These are phyloP conservation scores for Populus tomentosa DNA, from an alignment of 441 rosid genomes.

Conservation along the genomic window DNA sequence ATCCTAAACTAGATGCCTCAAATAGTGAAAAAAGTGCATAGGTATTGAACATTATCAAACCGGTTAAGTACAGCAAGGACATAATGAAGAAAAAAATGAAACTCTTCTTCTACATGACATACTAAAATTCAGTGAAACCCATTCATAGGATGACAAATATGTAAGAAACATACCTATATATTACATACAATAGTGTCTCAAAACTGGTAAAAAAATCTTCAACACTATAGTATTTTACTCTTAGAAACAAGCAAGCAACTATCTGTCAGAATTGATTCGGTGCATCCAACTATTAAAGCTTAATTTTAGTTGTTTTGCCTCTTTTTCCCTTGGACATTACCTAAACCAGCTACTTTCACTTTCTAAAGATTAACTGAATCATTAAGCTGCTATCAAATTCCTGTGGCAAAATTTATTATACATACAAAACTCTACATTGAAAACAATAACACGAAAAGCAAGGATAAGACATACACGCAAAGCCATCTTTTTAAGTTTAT, in stretches of 20 bases:
- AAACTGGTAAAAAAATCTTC: background rate
- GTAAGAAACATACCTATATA: background rate
- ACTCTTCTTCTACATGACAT: background rate
- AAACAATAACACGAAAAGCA: background rate
- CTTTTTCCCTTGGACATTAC: background rate
- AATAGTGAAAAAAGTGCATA: background rate
- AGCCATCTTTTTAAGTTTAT: conserved; percentile 91
- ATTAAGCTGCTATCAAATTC: background rate
- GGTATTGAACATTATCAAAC: background rate
- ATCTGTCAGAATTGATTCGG: background rate
- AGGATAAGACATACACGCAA: conserved; percentile 47
- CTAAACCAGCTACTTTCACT: background rate
- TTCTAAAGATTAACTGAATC: background rate
- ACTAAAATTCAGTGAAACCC: background rate
- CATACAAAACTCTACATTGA: conserved; percentile 3
- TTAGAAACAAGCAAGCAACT: background rate
- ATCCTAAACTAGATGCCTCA: background rate
- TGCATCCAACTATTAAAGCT: background rate
- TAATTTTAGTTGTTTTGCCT: background rate
- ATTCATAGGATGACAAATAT: background rate
- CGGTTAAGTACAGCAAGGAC: background rate
- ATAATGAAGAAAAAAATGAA: background rate
- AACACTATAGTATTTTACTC: background rate
- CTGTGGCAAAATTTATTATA: background rate
- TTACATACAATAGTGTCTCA: background rate